Base-by-base conservation (phyloP, 768 basidiomycete species). In the Leccinellum rugosiceps region DNA sequence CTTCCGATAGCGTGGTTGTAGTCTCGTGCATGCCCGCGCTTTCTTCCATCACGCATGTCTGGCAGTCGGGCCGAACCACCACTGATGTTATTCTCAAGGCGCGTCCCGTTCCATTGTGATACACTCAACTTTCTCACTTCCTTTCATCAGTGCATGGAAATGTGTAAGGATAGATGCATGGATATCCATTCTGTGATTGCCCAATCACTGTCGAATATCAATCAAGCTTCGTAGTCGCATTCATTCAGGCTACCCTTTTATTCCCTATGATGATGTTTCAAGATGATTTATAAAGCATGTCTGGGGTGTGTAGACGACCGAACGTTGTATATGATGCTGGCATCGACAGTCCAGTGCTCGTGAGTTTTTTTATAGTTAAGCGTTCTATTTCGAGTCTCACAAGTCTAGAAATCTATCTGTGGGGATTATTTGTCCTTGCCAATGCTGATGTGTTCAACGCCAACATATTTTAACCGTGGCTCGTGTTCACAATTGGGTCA, bases 11-110 rank as follows among this genome's bases (percentile, higher is more conserved):
- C 0, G 84, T 81, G n/a, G 60, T 98, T n/a, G 80, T 89, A 1
- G 68, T 95, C 15, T 84, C 94, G 1, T 88, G 87, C 57, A 85
- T 99, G 78, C 96, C 97, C 55, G 95, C 96, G 2, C 77, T 98
- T 31, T 84, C 83, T 30, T 87, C 83, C 7, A 75, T 94, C 11
- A 95, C 94, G 1, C 92, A 83, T 68, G 58, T 95, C n/a, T 93
- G 91, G 88, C 86, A 95, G 70, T 83, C 85, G 6, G 94, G 95
- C 8, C 76, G 78, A 60, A 79, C 89, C 72, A 76, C 75, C 2
- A 68, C 82, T 0, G 75, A 76, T 8, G 76, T 88, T 56, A 75
- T 79, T 25, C 65, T 87, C 32, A 72, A 74, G 65, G 94, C 90
- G 61, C 73, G 85, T 65, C 28, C 34, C 32, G 83, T 26, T 47